Evolutionary conservation across 352 stramenopile species (phyloP).

Genomic region (Peronospora farinosa): DNA sequence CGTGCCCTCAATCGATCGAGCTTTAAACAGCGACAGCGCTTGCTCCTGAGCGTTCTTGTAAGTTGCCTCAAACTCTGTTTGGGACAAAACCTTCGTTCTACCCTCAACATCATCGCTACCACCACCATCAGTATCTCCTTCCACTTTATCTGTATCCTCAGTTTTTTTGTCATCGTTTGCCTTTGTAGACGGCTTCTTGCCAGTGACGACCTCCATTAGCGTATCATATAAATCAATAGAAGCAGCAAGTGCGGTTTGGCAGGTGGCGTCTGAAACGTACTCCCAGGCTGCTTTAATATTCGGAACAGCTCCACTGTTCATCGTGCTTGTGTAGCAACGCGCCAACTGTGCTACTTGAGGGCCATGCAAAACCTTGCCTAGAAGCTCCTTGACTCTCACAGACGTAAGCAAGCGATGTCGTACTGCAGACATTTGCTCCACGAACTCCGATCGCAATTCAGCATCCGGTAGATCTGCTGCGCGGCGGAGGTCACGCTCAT

Average conservation of each 20-base stretch:
- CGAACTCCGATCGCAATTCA: constrained; percentile 75
- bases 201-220: constrained; percentile 32
- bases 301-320: constrained; percentile 72
- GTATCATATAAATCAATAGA: constrained; percentile 56
- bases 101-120: constrained; percentile 6
- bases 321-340: constrained; percentile 64
- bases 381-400: constrained; percentile 55
- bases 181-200: constrained; percentile 18
- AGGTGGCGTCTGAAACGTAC: constrained; percentile 78
- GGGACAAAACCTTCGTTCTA: constrained; percentile 37
- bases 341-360: constrained; percentile 55
- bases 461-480: constrained; percentile 44
- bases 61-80: constrained; percentile 64
- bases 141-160: constrained; percentile 23
- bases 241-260: constrained; percentile 45
- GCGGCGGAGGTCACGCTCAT: constrained; percentile 55
- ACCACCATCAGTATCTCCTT: constrained; percentile 22
- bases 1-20: constrained; percentile 57
- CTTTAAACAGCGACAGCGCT: constrained; percentile 60
- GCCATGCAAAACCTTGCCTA: constrained; percentile 61
- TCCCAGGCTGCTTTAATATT: constrained; percentile 81
- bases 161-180: constrained; percentile 17
- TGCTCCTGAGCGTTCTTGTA: constrained; percentile 73
- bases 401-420: constrained; percentile 43
- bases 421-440: constrained; percentile 55